Conservation (phyloP, 192 early-diverging fungal genomes). For the Linderina pennispora region DNA sequence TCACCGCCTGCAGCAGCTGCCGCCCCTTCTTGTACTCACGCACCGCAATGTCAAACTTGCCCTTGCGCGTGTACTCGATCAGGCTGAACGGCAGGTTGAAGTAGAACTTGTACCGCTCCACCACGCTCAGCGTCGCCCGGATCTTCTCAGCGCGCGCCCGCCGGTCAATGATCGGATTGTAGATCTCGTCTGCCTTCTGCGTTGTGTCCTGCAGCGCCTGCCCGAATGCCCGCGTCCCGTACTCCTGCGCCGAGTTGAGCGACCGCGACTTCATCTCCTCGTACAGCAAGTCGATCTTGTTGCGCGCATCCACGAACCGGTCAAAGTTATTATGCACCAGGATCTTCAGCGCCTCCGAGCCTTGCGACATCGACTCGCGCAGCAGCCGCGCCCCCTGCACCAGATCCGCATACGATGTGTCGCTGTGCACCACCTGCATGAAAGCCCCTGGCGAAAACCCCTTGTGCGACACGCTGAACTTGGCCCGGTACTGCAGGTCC, state of each 20-base stretch:
- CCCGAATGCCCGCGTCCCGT: conserved; percentile 71
- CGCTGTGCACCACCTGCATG: conserved; percentile 73
- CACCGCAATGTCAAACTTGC: conserved; percentile 83
- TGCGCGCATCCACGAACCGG: conserved; percentile 92
- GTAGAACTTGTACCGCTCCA: conserved; percentile 96
- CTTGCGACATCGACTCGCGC: conserved; percentile 66
- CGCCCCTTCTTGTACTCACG: conserved; percentile 96
- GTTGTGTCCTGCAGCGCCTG: conserved; percentile 59
- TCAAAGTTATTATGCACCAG: conserved; percentile 96
- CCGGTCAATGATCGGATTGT: conserved; percentile 79
- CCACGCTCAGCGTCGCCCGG: conserved; percentile 77
- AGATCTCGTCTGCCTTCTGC: conserved; percentile 71
- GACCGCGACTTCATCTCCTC: conserved; percentile 86
- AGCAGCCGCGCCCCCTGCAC: conserved; percentile 68
- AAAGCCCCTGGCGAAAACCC: conserved; percentile 68
- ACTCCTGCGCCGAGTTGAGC: conserved; percentile 71
- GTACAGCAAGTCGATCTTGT: conserved; percentile 90
- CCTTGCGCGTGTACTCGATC: conserved; percentile 76
- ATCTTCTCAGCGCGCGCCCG: conserved; percentile 85
- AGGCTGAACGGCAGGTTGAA: conserved; percentile 92
- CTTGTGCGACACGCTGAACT: conserved; percentile 44
- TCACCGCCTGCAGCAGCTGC: conserved; percentile 60
- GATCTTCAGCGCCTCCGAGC: conserved; percentile 79
- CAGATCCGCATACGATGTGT: conserved; percentile 81
- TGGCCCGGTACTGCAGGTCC: conserved; percentile 42